Conservation (phyloP, 495 filamentous ascomycete genomes). For the Trypethelium eluteriae region DNA sequence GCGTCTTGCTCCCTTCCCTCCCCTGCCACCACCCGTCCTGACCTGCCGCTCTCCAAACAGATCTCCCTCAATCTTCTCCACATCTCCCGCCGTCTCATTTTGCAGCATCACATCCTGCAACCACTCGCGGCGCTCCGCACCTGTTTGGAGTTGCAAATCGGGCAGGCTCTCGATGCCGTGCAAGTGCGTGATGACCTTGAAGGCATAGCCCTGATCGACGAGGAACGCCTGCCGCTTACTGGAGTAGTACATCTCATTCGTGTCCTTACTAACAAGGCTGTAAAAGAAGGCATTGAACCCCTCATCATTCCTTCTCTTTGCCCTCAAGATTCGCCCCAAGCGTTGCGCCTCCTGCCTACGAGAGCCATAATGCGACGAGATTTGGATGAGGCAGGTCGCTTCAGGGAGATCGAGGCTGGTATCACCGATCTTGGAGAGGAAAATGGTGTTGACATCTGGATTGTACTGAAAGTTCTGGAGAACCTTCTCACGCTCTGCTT, state of each 20-base stretch:
- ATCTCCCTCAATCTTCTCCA: constrained; percentile 73
- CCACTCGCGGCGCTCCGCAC: constrained; percentile 77
- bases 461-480: constrained; percentile 97
- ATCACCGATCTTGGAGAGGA: constrained; percentile 96
- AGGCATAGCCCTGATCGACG: constrained; percentile 96
- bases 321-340: constrained; percentile 87
- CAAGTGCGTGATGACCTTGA: constrained; percentile 97
- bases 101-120: constrained; percentile 88
- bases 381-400: constrained; percentile 95
- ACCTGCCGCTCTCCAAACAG: constrained; percentile 59
- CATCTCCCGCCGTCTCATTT: constrained; percentile 70
- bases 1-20: constrained; percentile 55
- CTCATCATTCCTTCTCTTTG: constrained; percentile 94
- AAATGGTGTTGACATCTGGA: constrained; percentile 85
- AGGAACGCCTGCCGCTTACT: constrained; percentile 96
- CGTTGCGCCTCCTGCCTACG: constrained; percentile 95
- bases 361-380: constrained; percentile 96
- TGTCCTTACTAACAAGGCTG: constrained; percentile 92
- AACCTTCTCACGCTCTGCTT: constrained; percentile 79
- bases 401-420: constrained; percentile 95
- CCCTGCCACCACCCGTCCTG: constrained; percentile 34
- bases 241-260: constrained; percentile 96
- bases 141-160: constrained; percentile 69
- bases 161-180: constrained; percentile 80
- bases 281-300: constrained; percentile 99